Evolutionary conservation across 306 rosid species (phyloP).

Genomic region (Geum urbanum): DNA sequence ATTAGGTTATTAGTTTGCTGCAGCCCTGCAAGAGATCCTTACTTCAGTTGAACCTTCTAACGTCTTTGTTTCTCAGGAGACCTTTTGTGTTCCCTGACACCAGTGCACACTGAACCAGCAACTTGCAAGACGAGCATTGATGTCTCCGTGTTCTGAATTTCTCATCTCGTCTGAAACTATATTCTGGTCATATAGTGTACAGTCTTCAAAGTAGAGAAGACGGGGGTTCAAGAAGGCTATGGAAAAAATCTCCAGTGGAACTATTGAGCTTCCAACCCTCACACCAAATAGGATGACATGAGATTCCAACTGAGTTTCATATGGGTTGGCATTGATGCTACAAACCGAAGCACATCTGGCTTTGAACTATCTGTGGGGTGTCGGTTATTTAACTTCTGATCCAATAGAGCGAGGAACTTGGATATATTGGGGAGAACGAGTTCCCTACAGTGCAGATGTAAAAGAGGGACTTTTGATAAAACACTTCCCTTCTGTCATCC

Average conservation of each 20-base stretch:
- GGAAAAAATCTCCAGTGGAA: background rate
- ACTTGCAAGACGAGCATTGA: background rate
- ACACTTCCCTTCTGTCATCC: conserved; percentile 94
- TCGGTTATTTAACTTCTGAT: conserved; percentile 31
- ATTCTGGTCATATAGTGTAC: background rate
- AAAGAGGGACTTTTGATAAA: conserved; percentile 78
- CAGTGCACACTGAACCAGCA: background rate
- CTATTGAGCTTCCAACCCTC: background rate
- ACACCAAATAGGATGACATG: conserved; percentile 85
- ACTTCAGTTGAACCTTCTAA: no score
- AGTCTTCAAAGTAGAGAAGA: background rate
- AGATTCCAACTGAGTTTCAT: conserved; percentile 98
- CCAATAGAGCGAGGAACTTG: conserved; percentile 51
- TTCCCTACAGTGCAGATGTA: conserved; percentile 90
- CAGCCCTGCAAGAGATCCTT: no score
- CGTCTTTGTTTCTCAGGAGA: no score
- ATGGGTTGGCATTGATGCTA: conserved; percentile 86
- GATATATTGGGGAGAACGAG: conserved; percentile 78
- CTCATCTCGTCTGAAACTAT: background rate
- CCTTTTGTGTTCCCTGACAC: no score
- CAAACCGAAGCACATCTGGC: conserved; percentile 75
- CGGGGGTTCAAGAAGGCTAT: background rate
- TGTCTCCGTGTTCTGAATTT: background rate
- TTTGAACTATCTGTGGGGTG: conserved; percentile 32
- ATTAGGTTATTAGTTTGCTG: no score